Percentiles rank a stretch among this genome's conserved stretches.
Evolutionary conservation across 176 grass and related monocot species (phyloP).

Genomic region (Aegilops longissima): DNA sequence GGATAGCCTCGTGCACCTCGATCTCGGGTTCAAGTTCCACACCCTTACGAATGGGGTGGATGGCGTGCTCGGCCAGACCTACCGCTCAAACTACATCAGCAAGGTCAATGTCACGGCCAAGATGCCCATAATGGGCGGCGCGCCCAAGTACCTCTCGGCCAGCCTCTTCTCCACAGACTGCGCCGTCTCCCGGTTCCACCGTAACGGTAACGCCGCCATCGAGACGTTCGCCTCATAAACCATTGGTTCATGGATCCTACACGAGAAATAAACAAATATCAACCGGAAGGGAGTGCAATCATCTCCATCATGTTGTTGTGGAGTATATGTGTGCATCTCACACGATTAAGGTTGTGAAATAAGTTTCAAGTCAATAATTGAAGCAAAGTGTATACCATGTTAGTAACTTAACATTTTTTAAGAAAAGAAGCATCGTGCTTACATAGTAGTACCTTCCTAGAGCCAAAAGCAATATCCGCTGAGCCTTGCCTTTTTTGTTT

Average conservation of each 20-base stretch:
- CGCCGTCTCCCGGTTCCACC: not conserved
- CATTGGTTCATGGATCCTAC: not conserved
- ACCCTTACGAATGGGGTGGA: constrained; percentile 34
- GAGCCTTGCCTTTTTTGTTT: too few species aligned
- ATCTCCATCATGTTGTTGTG: not conserved
- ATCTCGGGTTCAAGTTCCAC: constrained; percentile 66
- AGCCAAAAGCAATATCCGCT: too few species aligned
- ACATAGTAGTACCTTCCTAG: too few species aligned
- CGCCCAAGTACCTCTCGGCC: constrained; percentile 15
- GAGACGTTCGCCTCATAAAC: not conserved
- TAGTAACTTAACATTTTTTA: too few species aligned
- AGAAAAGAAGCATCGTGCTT: too few species aligned
- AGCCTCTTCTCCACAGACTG: constrained; percentile 23
- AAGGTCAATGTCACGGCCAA: constrained; percentile 11
- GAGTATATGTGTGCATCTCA: not conserved
- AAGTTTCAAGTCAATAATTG: not conserved
- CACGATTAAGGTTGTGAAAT: not conserved
- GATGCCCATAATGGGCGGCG: constrained; percentile 44
- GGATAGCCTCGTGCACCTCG: constrained; percentile 63
- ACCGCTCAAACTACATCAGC: not conserved
- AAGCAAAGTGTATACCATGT: too few species aligned
- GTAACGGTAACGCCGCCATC: fast-evolving
- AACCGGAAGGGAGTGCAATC: not conserved
- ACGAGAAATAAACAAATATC: not conserved
- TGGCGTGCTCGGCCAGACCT: constrained; percentile 45